Conservation (phyloP, 257 asterid species). For the Plantago elongata region DNA sequence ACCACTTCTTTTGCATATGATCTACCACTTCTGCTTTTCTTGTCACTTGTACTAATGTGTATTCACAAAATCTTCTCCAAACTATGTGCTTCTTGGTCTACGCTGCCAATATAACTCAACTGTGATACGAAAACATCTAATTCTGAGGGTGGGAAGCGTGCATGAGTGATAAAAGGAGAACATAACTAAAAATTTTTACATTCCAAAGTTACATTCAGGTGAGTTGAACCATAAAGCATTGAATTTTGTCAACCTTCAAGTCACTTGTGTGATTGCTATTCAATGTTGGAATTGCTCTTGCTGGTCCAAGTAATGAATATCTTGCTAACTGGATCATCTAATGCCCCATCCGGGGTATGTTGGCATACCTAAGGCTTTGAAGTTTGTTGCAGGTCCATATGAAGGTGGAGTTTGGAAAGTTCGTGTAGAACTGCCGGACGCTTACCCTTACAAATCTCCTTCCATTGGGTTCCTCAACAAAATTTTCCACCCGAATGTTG, state of each 20-base stretch:
- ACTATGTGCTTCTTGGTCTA: background rate
- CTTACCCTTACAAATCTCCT: constrained; percentile 94
- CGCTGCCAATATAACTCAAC: constrained; percentile 2
- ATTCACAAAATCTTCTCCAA: background rate
- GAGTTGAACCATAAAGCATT: background rate
- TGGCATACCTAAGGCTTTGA: background rate
- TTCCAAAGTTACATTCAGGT: background rate
- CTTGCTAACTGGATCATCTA: background rate
- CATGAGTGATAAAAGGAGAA: background rate
- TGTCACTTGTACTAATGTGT: background rate
- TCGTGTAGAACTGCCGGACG: constrained; percentile 87
- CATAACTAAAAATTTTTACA: background rate
- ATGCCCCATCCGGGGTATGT: background rate
- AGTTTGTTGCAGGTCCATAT: constrained; percentile 52
- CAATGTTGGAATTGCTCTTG: background rate
- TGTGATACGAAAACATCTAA: background rate
- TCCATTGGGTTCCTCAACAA: constrained; percentile 89
- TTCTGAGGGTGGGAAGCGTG: background rate
- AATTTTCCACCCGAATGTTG: constrained; percentile 93
- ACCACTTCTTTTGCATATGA: constrained; percentile 1
- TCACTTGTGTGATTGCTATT: background rate
- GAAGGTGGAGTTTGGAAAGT: constrained; percentile 96
- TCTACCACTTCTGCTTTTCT: background rate
- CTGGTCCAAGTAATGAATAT: background rate
- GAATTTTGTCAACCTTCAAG: background rate